Evolutionary conservation across 1,139 yeast species (phyloP).

Genomic region (Taphrina wiesneri): DNA sequence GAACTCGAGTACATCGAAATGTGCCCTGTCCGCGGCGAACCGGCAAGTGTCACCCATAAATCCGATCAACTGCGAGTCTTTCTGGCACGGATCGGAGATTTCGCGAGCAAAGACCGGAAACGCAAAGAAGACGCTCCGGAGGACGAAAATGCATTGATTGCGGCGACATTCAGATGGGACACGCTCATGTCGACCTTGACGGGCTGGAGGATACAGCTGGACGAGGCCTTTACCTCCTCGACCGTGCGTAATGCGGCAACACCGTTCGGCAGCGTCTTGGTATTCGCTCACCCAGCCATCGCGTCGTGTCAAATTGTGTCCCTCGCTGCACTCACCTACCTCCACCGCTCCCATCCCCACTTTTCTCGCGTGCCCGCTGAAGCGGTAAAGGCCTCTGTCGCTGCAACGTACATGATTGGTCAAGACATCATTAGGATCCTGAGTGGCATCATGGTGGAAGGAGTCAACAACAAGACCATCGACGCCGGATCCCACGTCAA

Average conservation of each 20-base stretch:
- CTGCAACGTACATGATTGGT: constrained; percentile 7
- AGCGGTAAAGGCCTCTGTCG: not conserved
- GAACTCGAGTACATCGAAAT: constrained; percentile 11
- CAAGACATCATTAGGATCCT: constrained; percentile 12
- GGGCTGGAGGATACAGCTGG: constrained; percentile 15
- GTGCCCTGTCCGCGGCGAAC: constrained; percentile 19
- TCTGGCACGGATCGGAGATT: constrained; percentile 23
- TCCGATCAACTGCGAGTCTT: constrained; percentile 24
- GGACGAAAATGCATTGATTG: not conserved
- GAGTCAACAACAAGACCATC: not conserved
- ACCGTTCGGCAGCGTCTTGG: constrained; percentile 24
- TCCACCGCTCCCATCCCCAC: constrained; percentile 25
- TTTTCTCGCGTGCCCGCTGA: constrained; percentile 12
- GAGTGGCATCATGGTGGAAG: constrained; percentile 24
- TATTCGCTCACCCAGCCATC: constrained; percentile 21
- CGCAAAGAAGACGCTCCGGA: not conserved
- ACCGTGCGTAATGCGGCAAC: constrained; percentile 3
- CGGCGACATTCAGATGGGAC: constrained; percentile 16
- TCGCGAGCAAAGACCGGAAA: constrained; percentile 13
- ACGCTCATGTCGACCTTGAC: constrained; percentile 4
- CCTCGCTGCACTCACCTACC: constrained; percentile 8
- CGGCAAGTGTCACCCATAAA: constrained; percentile 15
- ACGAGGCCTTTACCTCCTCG: not conserved
- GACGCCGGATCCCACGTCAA: constrained; percentile 17
- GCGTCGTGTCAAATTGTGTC: constrained; percentile 20